These are phyloP conservation scores for Toxoplasma gondii DNA, from an alignment of 169 alveolate species.

Conservation along the genomic window DNA sequence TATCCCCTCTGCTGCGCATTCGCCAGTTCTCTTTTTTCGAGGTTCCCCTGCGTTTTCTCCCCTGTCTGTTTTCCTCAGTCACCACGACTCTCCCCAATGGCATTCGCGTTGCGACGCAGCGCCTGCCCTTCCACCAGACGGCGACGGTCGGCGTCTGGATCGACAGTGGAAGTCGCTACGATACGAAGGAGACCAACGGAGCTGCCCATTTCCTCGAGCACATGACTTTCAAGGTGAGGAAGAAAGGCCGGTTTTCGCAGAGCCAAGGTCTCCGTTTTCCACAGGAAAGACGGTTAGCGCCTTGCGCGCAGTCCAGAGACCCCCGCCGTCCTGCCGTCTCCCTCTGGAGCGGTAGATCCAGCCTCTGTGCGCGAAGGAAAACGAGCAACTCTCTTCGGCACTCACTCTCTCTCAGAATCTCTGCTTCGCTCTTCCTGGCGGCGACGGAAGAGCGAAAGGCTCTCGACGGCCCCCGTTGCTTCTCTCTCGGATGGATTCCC, in stretches of 20 bases:
- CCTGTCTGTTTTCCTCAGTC: conserved; percentile 21
- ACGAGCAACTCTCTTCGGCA: no score
- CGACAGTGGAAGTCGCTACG: conserved; percentile 96
- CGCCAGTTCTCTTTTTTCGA: not conserved
- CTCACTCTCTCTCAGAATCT: no score
- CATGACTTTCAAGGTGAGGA: conserved; percentile 91
- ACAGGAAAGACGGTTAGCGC: not conserved
- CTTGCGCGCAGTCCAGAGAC: not conserved
- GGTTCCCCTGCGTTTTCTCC: not conserved
- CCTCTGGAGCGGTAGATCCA: no score
- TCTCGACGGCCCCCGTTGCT: no score
- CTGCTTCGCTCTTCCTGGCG: no score
- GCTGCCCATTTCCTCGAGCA: conserved; percentile 98
- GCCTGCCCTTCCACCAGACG: conserved; percentile 78
- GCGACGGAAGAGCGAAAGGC: no score
- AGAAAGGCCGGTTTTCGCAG: not conserved
- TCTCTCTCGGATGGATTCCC: no score
- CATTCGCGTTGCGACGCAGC: conserved; percentile 89
- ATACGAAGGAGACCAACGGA: conserved; percentile 92
- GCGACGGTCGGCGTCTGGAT: conserved; percentile 95
- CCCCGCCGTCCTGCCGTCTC: no score
- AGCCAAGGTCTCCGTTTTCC: not conserved
- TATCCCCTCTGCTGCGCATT: no score
- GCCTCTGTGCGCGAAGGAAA: no score
- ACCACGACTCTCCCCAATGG: conserved; percentile 79